Conservation (phyloP, 805 yeast species). For the Cyberlindnera sargentensis region DNA sequence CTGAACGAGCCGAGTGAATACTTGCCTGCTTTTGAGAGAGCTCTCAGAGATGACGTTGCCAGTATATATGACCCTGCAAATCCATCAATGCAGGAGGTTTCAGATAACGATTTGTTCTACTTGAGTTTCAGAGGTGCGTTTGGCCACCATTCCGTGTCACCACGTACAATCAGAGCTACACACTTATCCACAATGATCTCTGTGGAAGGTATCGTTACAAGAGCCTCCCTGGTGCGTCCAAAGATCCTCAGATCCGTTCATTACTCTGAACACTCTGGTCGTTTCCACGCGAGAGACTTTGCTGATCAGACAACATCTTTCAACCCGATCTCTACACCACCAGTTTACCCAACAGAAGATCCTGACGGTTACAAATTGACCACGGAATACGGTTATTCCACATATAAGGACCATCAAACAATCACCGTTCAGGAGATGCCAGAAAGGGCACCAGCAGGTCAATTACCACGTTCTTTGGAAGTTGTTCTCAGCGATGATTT, state of each 20-base stretch:
- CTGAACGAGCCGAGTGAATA: constrained; percentile 73
- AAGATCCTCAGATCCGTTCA: constrained; percentile 88
- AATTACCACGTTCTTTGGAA: constrained; percentile 98
- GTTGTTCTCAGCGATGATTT: constrained; percentile 74
- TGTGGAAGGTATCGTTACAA: constrained; percentile 91
- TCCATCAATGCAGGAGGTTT: constrained; percentile 43
- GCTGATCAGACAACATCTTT: constrained; percentile 89
- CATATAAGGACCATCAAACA: constrained; percentile 90
- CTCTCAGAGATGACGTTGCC: constrained; percentile 71
- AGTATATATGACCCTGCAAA: constrained; percentile 59
- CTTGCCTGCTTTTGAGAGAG: constrained; percentile 84
- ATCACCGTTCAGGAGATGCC: constrained; percentile 95
- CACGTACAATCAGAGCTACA: constrained; percentile 75
- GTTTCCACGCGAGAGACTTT: constrained; percentile 87
- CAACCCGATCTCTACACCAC: constrained; percentile 74
- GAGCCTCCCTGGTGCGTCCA: constrained; percentile 90
- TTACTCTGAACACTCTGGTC: constrained; percentile 76
- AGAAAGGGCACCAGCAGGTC: constrained; percentile 98
- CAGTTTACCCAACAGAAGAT: constrained; percentile 89
- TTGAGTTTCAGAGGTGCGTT: constrained; percentile 85
- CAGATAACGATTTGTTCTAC: constrained; percentile 58
- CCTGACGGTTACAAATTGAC: constrained; percentile 80
- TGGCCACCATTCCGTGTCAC: constrained; percentile 81
- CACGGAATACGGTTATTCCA: constrained; percentile 89
- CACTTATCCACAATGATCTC: constrained; percentile 78